A percentile compares a stretch with the other conserved stretches of the same genome.
Conservation (phyloP, 169 alveolate species). For the Hepatocystis sp. region DNA sequence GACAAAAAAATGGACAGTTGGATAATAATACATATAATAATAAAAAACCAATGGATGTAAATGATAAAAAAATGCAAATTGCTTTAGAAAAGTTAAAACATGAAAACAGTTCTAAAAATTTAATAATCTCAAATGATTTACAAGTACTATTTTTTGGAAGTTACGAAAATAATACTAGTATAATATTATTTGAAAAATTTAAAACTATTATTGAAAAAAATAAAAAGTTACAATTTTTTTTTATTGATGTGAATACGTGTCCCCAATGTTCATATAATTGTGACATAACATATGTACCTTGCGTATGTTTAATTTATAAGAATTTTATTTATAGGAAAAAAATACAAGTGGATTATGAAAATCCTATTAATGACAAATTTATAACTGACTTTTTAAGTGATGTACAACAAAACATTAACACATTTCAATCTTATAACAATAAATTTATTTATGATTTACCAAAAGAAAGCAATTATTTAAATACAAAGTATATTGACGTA, state of each 20-base stretch:
- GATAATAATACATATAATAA: not conserved
- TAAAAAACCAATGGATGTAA: slow-evolving; percentile 5
- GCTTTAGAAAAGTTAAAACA: slow-evolving; percentile 11
- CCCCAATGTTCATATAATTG: slow-evolving; percentile 70
- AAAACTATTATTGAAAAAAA: slow-evolving; percentile 62
- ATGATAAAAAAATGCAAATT: slow-evolving; percentile 4
- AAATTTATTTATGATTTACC: slow-evolving; percentile 33
- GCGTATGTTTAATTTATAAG: slow-evolving; percentile 51
- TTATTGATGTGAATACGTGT: slow-evolving; percentile 50
- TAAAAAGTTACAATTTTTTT: slow-evolving; percentile 59
- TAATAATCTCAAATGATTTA: slow-evolving; percentile 48
- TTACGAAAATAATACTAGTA: slow-evolving; percentile 60
- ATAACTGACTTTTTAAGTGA: slow-evolving; percentile 28
- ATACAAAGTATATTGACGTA: slow-evolving; percentile 57
- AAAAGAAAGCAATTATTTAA: slow-evolving; percentile 66
- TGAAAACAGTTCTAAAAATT: slow-evolving; percentile 33
- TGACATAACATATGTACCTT: slow-evolving; percentile 54
- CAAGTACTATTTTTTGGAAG: slow-evolving; percentile 67
- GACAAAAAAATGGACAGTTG: not conserved
- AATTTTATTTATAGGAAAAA: slow-evolving; percentile 63
- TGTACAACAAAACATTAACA: slow-evolving; percentile 48
- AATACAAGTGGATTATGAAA: slow-evolving; percentile 59
- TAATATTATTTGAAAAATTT: slow-evolving; percentile 54
- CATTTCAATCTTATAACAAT: slow-evolving; percentile 44
- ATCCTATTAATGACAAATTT: slow-evolving; percentile 44